A percentile compares a stretch with the other conserved stretches of the same genome.
Conservation (phyloP, 2,329 filamentous ascomycete species). For the Penicillium glabrum region DNA sequence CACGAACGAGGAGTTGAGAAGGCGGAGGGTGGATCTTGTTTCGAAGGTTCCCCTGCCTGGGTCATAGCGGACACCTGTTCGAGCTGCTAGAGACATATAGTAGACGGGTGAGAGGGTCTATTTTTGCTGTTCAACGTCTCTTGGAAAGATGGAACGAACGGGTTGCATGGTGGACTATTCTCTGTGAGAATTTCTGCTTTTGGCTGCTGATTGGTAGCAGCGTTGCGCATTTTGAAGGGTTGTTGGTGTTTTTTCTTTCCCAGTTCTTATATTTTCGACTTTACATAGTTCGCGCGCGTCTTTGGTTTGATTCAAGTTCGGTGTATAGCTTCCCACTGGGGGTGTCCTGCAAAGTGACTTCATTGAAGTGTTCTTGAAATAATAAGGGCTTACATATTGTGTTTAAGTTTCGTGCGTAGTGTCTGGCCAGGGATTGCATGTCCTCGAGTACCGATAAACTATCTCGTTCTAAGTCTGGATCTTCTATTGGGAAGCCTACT, state of each 20-base stretch:
- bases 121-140: not conserved
- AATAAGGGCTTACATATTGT: too few relatives aligned
- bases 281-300: not conserved
- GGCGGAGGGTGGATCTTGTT: not conserved
- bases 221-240: not conserved
- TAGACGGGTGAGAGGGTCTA: not conserved
- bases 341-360: not conserved
- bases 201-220: not conserved
- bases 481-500: too few relatives aligned
- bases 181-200: not conserved
- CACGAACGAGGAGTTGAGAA: not conserved
- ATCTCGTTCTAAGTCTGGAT: too few relatives aligned
- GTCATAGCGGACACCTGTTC: not conserved
- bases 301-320: not conserved
- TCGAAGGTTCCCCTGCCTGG: slow-evolving; percentile 6
- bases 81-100: not conserved
- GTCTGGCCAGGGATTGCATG: too few relatives aligned
- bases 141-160: not conserved
- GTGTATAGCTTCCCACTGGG: not conserved
- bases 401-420: too few relatives aligned
- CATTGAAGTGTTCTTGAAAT: too few relatives aligned
- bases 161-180: not conserved
- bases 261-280: not conserved
- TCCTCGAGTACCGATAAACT: too few relatives aligned
- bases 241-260: not conserved